phyloP scores from a whole-genome alignment of 306 rosid species.

The Urtica urens region DNA sequence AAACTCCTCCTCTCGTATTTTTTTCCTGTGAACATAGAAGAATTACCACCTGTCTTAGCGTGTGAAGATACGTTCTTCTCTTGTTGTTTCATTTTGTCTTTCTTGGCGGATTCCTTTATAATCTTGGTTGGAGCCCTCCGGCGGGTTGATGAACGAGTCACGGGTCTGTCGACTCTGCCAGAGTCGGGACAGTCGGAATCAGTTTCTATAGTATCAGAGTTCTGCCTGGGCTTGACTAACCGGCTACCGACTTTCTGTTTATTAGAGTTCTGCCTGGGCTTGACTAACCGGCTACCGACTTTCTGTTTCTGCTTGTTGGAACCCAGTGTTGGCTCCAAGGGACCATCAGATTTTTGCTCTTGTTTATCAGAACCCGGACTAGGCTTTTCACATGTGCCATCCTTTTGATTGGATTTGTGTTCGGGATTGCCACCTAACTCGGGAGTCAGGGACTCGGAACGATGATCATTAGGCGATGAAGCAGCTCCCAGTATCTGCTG shows the following conservation, averaged over 20 bases:
- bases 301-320: too few species aligned
- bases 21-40: conserved; percentile 29
- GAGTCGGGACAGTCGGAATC: conserved; percentile 65
- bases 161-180: conserved; percentile 43
- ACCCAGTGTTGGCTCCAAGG: too few species aligned
- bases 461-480: conserved; percentile 41
- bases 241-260: conserved; percentile 23
- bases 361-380: conserved; percentile 39
- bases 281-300: conserved; percentile 3
- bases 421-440: conserved; percentile 25
- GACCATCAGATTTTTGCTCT: conserved; percentile 26
- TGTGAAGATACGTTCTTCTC: conserved; percentile 32
- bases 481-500: conserved; percentile 64
- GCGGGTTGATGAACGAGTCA: conserved; percentile 45
- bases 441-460: conserved; percentile 28
- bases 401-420: conserved; percentile 30
- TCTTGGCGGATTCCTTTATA: conserved; percentile 27
- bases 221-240: conserved; percentile 35
- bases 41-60: conserved; percentile 28
- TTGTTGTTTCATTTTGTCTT: conserved; percentile 25
- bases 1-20: conserved; percentile 28
- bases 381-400: conserved; percentile 22
- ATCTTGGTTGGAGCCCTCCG: conserved; percentile 36
- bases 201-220: conserved; percentile 79
- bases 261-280: conserved; percentile 30